Conservation (phyloP, 306 rosid genomes). For the Trichosanthes cucumerina region DNA sequence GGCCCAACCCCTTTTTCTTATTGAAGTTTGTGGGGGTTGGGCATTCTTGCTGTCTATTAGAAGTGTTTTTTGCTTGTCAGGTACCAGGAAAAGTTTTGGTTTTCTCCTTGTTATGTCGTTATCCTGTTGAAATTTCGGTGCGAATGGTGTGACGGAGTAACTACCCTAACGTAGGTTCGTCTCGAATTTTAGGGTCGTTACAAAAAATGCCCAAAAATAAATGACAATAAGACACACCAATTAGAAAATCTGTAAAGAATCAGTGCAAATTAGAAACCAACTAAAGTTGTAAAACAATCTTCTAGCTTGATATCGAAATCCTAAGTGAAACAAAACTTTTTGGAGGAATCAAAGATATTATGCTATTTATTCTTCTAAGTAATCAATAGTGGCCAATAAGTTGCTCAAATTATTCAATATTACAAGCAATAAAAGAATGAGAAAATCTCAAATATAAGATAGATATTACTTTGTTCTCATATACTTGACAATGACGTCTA, state of each 20-base stretch:
- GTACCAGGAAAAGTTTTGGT: too few species aligned
- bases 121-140: too few species aligned
- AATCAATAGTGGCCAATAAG: neutral
- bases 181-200: too few species aligned
- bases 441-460: neutral
- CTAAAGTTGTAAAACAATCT: neutral
- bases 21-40: too few species aligned
- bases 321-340: neutral
- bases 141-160: too few species aligned
- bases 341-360: neutral
- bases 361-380: neutral
- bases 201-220: neutral
- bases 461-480: slow-evolving; percentile 54
- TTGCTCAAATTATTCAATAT: slow-evolving; percentile 2
- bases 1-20: too few species aligned
- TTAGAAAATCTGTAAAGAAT: neutral
- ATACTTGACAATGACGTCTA: slow-evolving; percentile 58
- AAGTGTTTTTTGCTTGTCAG: too few species aligned
- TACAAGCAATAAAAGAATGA: slow-evolving; percentile 9
- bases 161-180: too few species aligned
- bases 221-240: neutral
- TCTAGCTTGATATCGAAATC: neutral
- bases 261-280: neutral
- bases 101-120: too few species aligned
- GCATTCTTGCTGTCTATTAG: too few species aligned